phyloP scores from a whole-genome alignment of 2,329 filamentous ascomycete species.

The Fusarium brachygibbosum region DNA sequence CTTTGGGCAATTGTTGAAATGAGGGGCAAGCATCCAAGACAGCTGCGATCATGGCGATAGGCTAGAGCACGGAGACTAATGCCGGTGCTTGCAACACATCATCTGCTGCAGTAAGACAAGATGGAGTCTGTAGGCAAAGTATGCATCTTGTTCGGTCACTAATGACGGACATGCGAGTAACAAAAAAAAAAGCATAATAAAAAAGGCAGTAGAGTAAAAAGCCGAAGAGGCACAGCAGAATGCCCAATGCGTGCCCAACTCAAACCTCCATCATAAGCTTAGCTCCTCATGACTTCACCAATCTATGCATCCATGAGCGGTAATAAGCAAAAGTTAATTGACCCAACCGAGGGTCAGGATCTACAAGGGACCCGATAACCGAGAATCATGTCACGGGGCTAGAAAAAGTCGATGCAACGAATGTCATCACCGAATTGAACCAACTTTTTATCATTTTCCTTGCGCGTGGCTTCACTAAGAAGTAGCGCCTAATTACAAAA shows the following conservation, averaged over 20 bases:
- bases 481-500: slow-evolving; percentile 50
- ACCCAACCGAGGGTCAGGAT: slow-evolving; percentile 21
- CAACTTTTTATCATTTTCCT: slow-evolving; percentile 45
- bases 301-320: slow-evolving; percentile 22
- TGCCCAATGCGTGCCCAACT: slow-evolving; percentile 46
- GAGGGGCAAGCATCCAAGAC: slow-evolving; percentile 31
- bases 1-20: slow-evolving; percentile 24
- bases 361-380: slow-evolving; percentile 35
- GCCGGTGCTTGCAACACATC: slow-evolving; percentile 32
- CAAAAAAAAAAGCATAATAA: slow-evolving; percentile 24
- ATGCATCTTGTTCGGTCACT: slow-evolving; percentile 20
- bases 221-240: slow-evolving; percentile 23
- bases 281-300: slow-evolving; percentile 22
- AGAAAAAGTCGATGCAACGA: slow-evolving; percentile 1
- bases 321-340: slow-evolving; percentile 23
- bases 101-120: slow-evolving; percentile 43
- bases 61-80: slow-evolving; percentile 32
- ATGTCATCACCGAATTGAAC: slow-evolving; percentile 38
- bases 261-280: slow-evolving; percentile 5
- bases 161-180: slow-evolving; percentile 34
- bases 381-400: slow-evolving; percentile 29
- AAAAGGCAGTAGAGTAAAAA: slow-evolving; percentile 10
- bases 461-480: slow-evolving; percentile 42
- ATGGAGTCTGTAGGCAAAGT: slow-evolving; percentile 6
- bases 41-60: slow-evolving; percentile 35